phyloP scores from a whole-genome alignment of 2,329 filamentous ascomycete species.

The Ilyonectria sp. region DNA sequence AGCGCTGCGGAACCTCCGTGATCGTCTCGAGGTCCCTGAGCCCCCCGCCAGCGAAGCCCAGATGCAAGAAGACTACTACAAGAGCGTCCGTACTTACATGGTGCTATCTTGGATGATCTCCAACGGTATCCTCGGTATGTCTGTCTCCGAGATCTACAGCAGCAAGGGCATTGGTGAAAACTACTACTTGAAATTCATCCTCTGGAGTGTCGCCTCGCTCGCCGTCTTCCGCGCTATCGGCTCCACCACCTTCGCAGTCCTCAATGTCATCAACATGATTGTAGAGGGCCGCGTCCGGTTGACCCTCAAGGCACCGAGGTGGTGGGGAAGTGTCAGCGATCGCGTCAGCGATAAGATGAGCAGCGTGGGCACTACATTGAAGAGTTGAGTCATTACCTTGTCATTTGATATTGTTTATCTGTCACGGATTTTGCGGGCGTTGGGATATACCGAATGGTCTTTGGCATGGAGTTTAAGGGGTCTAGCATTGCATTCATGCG shows the following conservation, averaged over 20 bases:
- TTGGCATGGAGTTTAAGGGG: slow-evolving; percentile 16
- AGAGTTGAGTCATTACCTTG: slow-evolving; percentile 46
- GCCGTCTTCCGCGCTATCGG: slow-evolving; percentile 92
- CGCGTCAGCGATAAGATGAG: slow-evolving; percentile 65
- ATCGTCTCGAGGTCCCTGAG: slow-evolving; percentile 85
- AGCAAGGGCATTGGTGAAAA: slow-evolving; percentile 82
- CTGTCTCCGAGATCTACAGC: slow-evolving; percentile 88
- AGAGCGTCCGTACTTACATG: slow-evolving; percentile 97
- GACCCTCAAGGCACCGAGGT: slow-evolving; percentile 69
- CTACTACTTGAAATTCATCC: slow-evolving; percentile 91
- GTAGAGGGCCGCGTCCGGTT: slow-evolving; percentile 86
- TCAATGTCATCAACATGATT: slow-evolving; percentile 86
- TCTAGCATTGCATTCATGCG: slow-evolving; percentile 11
- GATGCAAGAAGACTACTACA: slow-evolving; percentile 98
- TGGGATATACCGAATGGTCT: neutral
- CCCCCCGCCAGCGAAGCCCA: slow-evolving; percentile 79
- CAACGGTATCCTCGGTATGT: slow-evolving; percentile 95
- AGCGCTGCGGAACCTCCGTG: slow-evolving; percentile 93
- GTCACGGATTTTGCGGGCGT: slow-evolving; percentile 13
- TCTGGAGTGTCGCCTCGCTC: slow-evolving; percentile 90
- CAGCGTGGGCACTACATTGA: slow-evolving; percentile 63
- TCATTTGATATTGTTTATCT: slow-evolving; percentile 26
- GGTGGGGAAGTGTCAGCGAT: slow-evolving; percentile 61
- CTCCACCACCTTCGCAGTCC: slow-evolving; percentile 83
- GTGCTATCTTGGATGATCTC: slow-evolving; percentile 94